Evolutionary conservation across 108 stramenopile genomes (phyloP).

Genomic region (Pelagomonas calceolata): DNA sequence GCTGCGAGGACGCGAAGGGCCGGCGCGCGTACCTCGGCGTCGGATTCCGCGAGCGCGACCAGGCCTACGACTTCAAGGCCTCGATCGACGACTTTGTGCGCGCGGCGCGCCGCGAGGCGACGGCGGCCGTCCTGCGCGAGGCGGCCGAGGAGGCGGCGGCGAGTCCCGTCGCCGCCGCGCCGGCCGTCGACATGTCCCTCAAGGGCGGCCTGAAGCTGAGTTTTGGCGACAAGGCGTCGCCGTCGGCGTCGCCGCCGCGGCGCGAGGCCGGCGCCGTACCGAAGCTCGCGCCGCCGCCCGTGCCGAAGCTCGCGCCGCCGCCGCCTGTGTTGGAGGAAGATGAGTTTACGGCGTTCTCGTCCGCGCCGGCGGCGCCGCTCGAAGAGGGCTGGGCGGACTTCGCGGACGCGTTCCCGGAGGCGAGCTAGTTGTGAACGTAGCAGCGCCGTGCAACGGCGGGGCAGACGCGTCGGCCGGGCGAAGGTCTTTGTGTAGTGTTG

Average conservation of each 20-base stretch:
- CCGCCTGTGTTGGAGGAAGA: too few species aligned
- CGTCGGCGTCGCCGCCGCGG: not conserved
- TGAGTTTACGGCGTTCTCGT: too few species aligned
- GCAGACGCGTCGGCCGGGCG: too few species aligned
- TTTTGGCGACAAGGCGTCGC: not conserved
- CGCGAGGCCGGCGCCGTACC: not conserved
- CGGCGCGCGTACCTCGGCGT: conserved; percentile 11
- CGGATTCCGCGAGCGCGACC: not conserved
- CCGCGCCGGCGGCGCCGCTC: too few species aligned
- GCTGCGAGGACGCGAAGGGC: conserved; percentile 3
- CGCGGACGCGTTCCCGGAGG: too few species aligned
- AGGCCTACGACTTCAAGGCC: not conserved
- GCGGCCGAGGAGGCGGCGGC: not conserved
- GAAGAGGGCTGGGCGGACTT: too few species aligned
- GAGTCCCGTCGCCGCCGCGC: not conserved
- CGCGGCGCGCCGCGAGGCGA: not conserved
- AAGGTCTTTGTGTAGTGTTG: too few species aligned
- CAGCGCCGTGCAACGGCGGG: too few species aligned
- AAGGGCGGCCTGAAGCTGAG: not conserved
- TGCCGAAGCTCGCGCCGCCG: not conserved
- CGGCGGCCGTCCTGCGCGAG: not conserved
- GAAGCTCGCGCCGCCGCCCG: not conserved
- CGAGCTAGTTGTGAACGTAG: too few species aligned
- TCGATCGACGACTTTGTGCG: not conserved
- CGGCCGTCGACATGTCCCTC: not conserved